Evolutionary conservation across 208 protist species (phyloP), one percentile per base, ranked within the genome.

Genomic region (Leishmania lainsoni): DNA sequence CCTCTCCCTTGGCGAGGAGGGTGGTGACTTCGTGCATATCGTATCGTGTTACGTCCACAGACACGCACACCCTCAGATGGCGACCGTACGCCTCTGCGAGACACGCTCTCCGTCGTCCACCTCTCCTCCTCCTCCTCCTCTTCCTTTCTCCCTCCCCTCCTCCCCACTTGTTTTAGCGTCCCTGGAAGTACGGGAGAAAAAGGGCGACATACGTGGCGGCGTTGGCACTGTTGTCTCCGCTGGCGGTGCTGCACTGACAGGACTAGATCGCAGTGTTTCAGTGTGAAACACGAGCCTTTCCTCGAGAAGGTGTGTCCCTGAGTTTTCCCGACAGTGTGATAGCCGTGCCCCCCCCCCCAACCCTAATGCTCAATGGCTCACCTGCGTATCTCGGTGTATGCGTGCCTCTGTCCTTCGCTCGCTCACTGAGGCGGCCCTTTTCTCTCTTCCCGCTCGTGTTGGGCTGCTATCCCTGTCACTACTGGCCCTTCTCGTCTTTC

Each of bases 361-460:
- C 26, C 8, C 58, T 63, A 32, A n/a, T 72, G 29, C 63, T 42
- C 22, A 56, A 26, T 32, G 42, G 42, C 42, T 45, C 42, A 45
- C 3, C 42, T 45, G 42, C 80, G 20, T 9, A 75, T 58, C 17
- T 51, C 42, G 35, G 32, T 78, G 17, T 26, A 51, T 70, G 26
- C 73, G 48, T 75, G 56, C 65, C 20, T 76, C 9, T 70, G 3
- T 78, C 20, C 63, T 42, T 49, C 14, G 14, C 29, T 42, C 29
- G 1, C 61, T 68, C 26, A 29, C 29, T 14, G 10, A 68, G 32
- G 29, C 61, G 61, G 12, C 26, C 45, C 26, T 85, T 71, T 86
- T 76, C 80, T 77, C 8, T 75, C 82, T 32, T 85, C 29, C 63
- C 63, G 52, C 56, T 61, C 65, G 22, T 85, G 20, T 66, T 0